Conservation (phyloP, 768 basidiomycete species). For the Lactifluus pinguis region DNA sequence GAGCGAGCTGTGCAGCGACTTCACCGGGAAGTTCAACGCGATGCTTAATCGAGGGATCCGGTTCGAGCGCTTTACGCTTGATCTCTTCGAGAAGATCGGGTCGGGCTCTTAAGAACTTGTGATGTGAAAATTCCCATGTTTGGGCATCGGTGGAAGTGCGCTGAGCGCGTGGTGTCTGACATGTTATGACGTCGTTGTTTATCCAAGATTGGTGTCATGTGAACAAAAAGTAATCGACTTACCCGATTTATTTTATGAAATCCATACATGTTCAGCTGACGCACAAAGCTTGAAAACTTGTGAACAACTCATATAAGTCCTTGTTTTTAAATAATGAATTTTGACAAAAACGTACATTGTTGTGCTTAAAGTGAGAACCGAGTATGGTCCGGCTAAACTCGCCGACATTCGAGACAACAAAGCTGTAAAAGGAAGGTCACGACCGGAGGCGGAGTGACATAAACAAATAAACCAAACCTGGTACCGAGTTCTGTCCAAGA, state of each 20-base stretch:
- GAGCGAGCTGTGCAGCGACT: slow-evolving; percentile 54
- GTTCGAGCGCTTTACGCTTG: slow-evolving; percentile 77
- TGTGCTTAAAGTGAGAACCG: slow-evolving; percentile 85
- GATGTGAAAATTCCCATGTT: slow-evolving; percentile 85
- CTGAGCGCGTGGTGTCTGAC: slow-evolving; percentile 72
- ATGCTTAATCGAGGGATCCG: slow-evolving; percentile 61
- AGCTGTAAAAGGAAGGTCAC: slow-evolving; percentile 29
- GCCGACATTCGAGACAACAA: slow-evolving; percentile 79
- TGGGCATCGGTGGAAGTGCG: slow-evolving; percentile 73
- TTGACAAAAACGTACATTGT: slow-evolving; percentile 49
- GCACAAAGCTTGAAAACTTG: slow-evolving; percentile 88
- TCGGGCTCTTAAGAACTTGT: slow-evolving; percentile 73
- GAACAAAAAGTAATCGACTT: slow-evolving; percentile 21
- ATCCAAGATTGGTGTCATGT: neutral
- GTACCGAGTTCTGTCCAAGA: slow-evolving; percentile 77
- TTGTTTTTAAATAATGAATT: slow-evolving; percentile 24
- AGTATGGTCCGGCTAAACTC: slow-evolving; percentile 81
- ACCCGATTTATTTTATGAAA: slow-evolving; percentile 92
- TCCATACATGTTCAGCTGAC: slow-evolving; percentile 94
- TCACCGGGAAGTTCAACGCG: slow-evolving; percentile 78
- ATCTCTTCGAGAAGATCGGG: slow-evolving; percentile 79
- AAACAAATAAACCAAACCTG: slow-evolving; percentile 29
- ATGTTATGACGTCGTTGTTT: neutral
- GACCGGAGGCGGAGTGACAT: no score
- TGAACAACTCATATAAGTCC: no score